These are phyloP conservation scores for Vavraia culicis DNA, from an alignment of 371 early-diverging fungal species.

Conservation along the genomic window DNA sequence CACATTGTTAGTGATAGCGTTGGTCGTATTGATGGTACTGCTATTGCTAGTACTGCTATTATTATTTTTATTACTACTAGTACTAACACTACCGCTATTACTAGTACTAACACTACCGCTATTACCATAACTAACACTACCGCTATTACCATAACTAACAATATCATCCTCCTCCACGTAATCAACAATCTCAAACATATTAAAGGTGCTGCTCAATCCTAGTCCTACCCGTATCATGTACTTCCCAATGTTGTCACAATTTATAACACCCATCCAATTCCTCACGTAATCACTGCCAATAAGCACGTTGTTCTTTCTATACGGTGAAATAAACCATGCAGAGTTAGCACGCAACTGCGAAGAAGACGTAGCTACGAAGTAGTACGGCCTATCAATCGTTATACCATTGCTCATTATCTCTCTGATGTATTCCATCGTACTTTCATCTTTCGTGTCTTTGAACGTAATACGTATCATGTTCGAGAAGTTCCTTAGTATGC, in stretches of 20 bases:
- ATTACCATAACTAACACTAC: too few relatives aligned
- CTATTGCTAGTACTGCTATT: slow-evolving; percentile 47
- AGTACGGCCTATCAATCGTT: slow-evolving; percentile 47
- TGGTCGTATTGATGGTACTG: too few relatives aligned
- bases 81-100: slow-evolving; percentile 27
- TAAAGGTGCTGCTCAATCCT: slow-evolving; percentile 15
- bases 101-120: slow-evolving; percentile 50
- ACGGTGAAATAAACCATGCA: slow-evolving; percentile 51
- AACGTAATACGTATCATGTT: too few relatives aligned
- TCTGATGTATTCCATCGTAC: slow-evolving; percentile 43
- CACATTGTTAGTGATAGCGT: too few relatives aligned
- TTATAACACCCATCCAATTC: slow-evolving; percentile 52
- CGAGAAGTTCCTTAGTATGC: not conserved
- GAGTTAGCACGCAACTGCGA: slow-evolving; percentile 50
- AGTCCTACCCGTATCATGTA: slow-evolving; percentile 35
- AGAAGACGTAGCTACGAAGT: slow-evolving; percentile 51
- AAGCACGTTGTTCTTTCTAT: not conserved
- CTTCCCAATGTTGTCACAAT: slow-evolving; percentile 51
- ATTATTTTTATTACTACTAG: slow-evolving; percentile 38
- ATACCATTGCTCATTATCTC: slow-evolving; percentile 47
- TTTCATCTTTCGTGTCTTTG: too few relatives aligned
- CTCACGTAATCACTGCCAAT: slow-evolving; percentile 45
- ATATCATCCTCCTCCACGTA: slow-evolving; percentile 25
- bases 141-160: slow-evolving; percentile 6
- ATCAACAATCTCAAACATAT: slow-evolving; percentile 52